Conservation (phyloP, 306 rosid species). For the Luffa acutangula region DNA sequence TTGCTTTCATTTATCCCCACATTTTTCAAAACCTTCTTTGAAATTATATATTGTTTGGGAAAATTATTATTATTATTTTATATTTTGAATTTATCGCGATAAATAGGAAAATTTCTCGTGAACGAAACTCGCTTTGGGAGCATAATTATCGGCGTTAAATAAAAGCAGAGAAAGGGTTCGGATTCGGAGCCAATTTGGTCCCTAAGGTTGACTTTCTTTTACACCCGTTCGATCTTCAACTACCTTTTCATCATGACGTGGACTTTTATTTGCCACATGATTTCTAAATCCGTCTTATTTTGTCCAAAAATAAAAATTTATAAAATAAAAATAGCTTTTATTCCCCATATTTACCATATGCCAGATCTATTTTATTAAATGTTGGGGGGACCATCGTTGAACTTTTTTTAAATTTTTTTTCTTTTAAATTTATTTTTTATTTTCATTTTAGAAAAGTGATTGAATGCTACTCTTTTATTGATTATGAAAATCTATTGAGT, state of each 20-base stretch:
- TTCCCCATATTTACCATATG: neutral
- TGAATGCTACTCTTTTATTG: neutral
- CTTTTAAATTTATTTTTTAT: too few species aligned
- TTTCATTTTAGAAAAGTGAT: neutral
- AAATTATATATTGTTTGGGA: neutral
- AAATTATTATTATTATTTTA: too few species aligned
- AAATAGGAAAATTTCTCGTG: neutral
- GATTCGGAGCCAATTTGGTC: neutral
- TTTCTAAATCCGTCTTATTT: neutral
- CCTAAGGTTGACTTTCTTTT: neutral
- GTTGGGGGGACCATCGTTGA: neutral
- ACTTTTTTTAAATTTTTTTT: neutral
- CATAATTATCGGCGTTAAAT: slow-evolving; percentile 6
- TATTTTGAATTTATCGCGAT: neutral
- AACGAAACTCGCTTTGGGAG: neutral
- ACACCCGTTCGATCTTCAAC: neutral
- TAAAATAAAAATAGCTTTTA: neutral
- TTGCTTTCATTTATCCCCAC: neutral
- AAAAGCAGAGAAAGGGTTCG: neutral
- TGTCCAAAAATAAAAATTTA: neutral
- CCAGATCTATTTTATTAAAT: neutral
- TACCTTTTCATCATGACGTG: neutral
- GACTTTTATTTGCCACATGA: neutral
- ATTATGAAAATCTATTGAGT: neutral
- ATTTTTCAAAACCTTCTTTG: neutral